These are phyloP conservation scores for Cercospora janseana DNA, from an alignment of 2,329 filamentous ascomycete genomes.

Conservation along the genomic window DNA sequence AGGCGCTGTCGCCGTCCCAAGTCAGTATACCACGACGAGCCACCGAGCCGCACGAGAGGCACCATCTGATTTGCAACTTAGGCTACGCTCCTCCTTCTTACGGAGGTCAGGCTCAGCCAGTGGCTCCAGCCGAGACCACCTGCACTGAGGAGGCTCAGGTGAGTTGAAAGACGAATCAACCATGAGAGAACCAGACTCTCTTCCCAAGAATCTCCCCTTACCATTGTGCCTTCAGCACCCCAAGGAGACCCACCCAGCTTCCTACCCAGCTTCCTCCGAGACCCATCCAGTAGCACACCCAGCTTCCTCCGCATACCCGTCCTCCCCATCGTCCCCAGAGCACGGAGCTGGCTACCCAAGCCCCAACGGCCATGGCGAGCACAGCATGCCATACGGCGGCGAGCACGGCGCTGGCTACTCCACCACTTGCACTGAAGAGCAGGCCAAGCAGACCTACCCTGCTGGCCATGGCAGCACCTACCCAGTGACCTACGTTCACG, in stretches of 20 bases:
- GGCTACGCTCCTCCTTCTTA: no score
- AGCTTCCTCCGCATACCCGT: no score
- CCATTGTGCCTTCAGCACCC: not conserved
- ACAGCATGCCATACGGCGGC: no score
- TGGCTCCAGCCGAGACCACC: not conserved
- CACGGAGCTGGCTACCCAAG: no score
- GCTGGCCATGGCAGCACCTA: no score
- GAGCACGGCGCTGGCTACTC: not conserved
- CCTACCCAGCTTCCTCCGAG: no score
- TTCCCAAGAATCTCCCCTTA: not conserved
- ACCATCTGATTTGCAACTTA: no score
- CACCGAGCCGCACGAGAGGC: constrained; percentile 7
- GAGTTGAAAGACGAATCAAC: not conserved
- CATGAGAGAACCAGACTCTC: not conserved
- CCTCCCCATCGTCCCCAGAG: no score
- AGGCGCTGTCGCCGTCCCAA: constrained; percentile 21
- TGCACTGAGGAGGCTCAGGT: constrained; percentile 4
- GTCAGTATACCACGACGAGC: constrained; percentile 3
- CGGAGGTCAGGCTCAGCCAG: not conserved
- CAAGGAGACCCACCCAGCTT: not conserved
- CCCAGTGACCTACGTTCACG: no score
- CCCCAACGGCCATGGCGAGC: no score
- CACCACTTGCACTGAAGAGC: not conserved
- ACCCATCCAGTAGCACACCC: no score
- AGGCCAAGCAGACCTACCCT: not conserved